These are phyloP conservation scores for Cytospora paraplurivora DNA, from an alignment of 2,329 filamentous ascomycete genomes.

Conservation along the genomic window DNA sequence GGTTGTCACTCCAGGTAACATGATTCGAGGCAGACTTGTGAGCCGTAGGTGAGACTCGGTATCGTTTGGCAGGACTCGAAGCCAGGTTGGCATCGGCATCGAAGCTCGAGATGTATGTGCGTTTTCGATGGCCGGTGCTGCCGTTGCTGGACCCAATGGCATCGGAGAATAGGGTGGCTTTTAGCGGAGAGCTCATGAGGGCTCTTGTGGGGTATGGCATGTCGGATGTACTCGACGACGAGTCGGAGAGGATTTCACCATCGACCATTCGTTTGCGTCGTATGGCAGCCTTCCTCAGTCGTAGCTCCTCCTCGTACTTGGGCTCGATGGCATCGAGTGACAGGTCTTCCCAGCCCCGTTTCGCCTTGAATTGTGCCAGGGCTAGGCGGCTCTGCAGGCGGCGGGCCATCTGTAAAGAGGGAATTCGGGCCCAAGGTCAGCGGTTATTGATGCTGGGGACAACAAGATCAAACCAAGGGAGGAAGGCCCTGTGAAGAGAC, in stretches of 20 bases:
- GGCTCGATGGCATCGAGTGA: constrained; percentile 85
- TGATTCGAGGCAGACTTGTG: constrained; percentile 59
- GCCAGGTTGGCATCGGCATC: constrained; percentile 51
- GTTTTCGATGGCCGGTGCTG: constrained; percentile 66
- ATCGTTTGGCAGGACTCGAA: constrained; percentile 68
- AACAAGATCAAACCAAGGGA: constrained; percentile 14
- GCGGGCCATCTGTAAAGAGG: constrained; percentile 74
- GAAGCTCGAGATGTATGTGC: constrained; percentile 62
- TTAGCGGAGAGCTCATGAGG: constrained; percentile 83
- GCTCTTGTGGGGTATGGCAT: constrained; percentile 67
- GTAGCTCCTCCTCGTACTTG: constrained; percentile 74
- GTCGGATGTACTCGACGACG: constrained; percentile 81
- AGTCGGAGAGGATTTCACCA: constrained; percentile 80
- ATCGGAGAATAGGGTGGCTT: constrained; percentile 82
- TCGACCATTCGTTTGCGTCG: constrained; percentile 69
- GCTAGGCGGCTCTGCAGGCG: constrained; percentile 91
- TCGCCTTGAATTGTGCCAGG: constrained; percentile 95
- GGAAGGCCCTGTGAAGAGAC: constrained; percentile 13
- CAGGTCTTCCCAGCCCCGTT: constrained; percentile 91
- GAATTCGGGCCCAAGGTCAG: constrained; percentile 21
- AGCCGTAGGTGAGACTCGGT: constrained; percentile 65
- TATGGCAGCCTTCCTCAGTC: constrained; percentile 27
- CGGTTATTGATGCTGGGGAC: constrained; percentile 23
- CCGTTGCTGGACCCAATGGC: constrained; percentile 72
- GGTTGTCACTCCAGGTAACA: constrained; percentile 73